Evolutionary conservation across 202 grass and related monocot genomes (phyloP), one percentile per base, ranked within the genome.

Genomic region (Schoenoplectus triqueter): DNA sequence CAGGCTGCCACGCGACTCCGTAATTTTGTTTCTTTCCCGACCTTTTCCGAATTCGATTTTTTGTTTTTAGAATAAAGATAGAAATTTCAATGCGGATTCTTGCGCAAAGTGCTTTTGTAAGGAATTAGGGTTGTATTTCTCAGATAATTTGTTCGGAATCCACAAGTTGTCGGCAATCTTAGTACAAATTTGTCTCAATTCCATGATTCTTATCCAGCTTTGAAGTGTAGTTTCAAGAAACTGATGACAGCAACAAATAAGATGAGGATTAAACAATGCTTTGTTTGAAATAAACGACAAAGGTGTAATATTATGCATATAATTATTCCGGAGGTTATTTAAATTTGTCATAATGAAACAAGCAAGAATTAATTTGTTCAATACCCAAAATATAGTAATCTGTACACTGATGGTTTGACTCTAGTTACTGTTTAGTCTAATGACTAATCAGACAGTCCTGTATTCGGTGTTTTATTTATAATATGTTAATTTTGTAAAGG

Each of bases 1-100:
- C 21, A 83, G 82, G 64, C 87, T 83, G 81, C 89, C 89, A 66
- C 90, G 82, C 7, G 87, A 91, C 1, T 85, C 64, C 42, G 92
- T 94, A 89, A 78, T 41, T 4, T 45, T 19, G 17, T 18, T 31
- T 54, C 13, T 7, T 20, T 3, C 10, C 5, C 5, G 5, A 5
- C 49, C 20, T 39, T 14, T 63, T 84, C 18, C 2, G 11, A 17
- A 5, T 63, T 19, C 7, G 9, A 31, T 31, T 31, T 31, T 31
- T 31, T 31, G 31, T 31, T 31, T 69, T 14, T 64, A 18, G 31
- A 44, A n/a, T 69, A 15, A 15, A 10, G 4, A 44, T 69, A 69
- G 66, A 69, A 64, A 15, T 48, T 73, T 21, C n/a, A 45, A 6
- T 73, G 47, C 11, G 50, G 1, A 19, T 19, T 10, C 6, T 51